A percentile compares a stretch with the other conserved stretches of the same genome.
Evolutionary conservation across 2,329 filamentous ascomycete species (phyloP).

Genomic region (Scedosporium minutisporum): DNA sequence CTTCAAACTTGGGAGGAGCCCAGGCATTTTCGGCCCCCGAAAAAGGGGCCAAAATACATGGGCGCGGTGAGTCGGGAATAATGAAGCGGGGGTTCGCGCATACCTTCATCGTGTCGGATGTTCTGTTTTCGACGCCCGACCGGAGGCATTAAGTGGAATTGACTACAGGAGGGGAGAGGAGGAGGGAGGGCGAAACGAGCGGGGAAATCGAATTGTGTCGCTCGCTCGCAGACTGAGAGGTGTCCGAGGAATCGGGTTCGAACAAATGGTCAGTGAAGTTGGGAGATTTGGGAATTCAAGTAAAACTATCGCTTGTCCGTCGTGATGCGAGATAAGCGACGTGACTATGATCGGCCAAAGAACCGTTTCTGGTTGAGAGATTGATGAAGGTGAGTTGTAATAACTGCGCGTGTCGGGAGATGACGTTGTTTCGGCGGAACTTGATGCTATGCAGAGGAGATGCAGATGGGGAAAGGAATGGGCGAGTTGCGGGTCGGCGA

Average conservation of each 20-base stretch:
- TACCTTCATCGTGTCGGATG: slow-evolving; percentile 13
- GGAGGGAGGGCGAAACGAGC: background rate
- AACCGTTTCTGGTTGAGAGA: background rate
- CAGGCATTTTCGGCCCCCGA: background rate
- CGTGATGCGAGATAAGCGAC: background rate
- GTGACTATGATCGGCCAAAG: background rate
- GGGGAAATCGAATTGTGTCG: background rate
- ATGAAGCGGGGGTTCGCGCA: slow-evolving; percentile 7
- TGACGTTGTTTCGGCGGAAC: background rate
- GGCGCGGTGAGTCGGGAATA: slow-evolving; percentile 4
- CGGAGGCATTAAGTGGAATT: slow-evolving; percentile 3
- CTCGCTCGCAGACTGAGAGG: background rate
- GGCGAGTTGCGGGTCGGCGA: background rate
- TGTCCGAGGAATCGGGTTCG: background rate
- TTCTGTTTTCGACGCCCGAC: slow-evolving; percentile 7
- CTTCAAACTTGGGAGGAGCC: background rate
- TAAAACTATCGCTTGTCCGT: background rate
- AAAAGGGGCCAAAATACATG: background rate
- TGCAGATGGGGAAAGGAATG: background rate
- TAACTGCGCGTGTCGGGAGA: background rate
- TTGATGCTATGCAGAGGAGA: background rate
- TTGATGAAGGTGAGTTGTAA: background rate
- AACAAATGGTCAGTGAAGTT: background rate
- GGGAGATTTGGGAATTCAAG: background rate
- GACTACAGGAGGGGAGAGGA: background rate